Percentiles rank a stretch among this genome's conserved stretches.
phyloP scores from a whole-genome alignment of 2,329 filamentous ascomycete genomes.

The Juglanconis oblonga region DNA sequence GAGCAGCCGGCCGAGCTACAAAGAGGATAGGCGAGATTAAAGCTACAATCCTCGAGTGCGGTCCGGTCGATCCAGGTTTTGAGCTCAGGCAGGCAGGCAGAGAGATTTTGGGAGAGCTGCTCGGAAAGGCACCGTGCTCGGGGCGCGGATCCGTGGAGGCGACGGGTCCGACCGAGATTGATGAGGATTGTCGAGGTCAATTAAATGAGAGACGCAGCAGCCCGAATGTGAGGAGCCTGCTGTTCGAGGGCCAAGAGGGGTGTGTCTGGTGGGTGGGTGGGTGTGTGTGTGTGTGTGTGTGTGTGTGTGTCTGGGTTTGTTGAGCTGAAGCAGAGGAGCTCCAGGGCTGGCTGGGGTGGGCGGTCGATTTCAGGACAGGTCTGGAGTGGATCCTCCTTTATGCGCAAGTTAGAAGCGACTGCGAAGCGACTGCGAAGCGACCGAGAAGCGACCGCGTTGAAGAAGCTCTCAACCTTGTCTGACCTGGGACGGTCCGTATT shows the following conservation, averaged over 20 bases:
- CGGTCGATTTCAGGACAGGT: not conserved
- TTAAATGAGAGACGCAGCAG: not conserved
- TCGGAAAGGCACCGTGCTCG: not conserved
- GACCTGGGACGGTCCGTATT: no score
- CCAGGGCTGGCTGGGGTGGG: not conserved
- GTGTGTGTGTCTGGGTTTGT: not conserved
- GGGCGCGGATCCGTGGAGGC: not conserved
- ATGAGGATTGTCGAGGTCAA: not conserved
- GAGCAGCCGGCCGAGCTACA: constrained; percentile 13
- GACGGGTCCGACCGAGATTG: not conserved
- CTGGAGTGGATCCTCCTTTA: constrained; percentile 8
- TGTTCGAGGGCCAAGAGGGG: not conserved
- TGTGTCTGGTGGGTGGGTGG: no score
- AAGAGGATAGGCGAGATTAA: constrained; percentile 20
- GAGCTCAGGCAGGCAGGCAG: constrained; percentile 11
- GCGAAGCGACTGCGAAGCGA: not conserved
- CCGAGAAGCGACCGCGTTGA: no score
- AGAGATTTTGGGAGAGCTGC: constrained; percentile 10
- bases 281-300: no score
- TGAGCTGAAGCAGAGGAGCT: not conserved
- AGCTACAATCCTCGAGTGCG: constrained; percentile 17
- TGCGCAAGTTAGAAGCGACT: not conserved
- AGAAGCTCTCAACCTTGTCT: no score
- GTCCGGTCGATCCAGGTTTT: constrained; percentile 15
- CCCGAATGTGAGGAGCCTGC: no score